Conservation (phyloP, 108 stramenopile species). For the Cylindrotheca fusiformis region DNA sequence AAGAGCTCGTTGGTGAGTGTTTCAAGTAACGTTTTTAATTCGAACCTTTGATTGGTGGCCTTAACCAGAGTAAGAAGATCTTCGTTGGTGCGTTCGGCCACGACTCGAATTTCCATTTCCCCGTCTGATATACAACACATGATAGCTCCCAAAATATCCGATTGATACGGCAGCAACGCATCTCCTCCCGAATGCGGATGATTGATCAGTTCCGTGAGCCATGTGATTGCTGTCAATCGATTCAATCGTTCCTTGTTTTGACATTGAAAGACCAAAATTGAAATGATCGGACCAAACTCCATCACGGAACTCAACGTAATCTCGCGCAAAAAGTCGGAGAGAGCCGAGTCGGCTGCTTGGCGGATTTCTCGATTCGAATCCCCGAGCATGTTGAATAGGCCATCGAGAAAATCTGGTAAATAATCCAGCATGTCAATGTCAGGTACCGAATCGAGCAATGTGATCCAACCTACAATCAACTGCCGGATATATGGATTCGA, state of each 20-base stretch:
- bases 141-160: constrained; percentile 90
- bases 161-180: constrained; percentile 84
- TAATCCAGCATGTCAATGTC: constrained; percentile 96
- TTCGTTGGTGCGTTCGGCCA: constrained; percentile 88
- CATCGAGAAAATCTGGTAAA: constrained; percentile 95
- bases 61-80: constrained; percentile 85
- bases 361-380: constrained; percentile 95
- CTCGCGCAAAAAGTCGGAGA: constrained; percentile 87
- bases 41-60: constrained; percentile 70
- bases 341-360: constrained; percentile 85
- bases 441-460: constrained; percentile 93
- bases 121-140: constrained; percentile 89
- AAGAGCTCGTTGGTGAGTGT: constrained; percentile 85
- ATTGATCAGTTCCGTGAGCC: constrained; percentile 94
- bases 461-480: constrained; percentile 97
- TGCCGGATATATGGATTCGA: constrained; percentile 97
- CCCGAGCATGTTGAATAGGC: constrained; percentile 96
- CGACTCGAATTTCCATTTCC: constrained; percentile 88
- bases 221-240: constrained; percentile 92
- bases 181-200: constrained; percentile 91
- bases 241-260: constrained; percentile 90
- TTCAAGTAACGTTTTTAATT: constrained; percentile 81
- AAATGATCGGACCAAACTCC: constrained; percentile 95
- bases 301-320: constrained; percentile 83
- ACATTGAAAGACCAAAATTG: constrained; percentile 93